A percentile compares a stretch with the other conserved stretches of the same genome.
Evolutionary conservation across 257 asterid species (phyloP).

Genomic region (Ajuga chamaepitys): DNA sequence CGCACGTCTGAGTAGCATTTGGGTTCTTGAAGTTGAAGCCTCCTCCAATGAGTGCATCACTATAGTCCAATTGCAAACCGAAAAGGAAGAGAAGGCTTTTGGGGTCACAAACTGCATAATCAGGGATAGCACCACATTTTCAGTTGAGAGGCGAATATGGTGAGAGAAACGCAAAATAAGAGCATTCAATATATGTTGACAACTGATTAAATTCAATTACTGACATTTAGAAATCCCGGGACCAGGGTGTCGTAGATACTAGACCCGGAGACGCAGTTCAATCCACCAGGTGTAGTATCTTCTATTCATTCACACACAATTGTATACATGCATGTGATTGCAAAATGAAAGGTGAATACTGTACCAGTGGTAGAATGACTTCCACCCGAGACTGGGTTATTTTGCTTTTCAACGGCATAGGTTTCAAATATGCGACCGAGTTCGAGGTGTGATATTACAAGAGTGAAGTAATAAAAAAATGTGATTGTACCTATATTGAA

Average conservation of each 20-base stretch:
- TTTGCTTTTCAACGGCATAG: neutral
- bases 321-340: too few relatives aligned
- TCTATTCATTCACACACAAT: too few relatives aligned
- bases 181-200: neutral
- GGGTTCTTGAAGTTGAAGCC: constrained; percentile 92
- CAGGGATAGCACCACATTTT: neutral
- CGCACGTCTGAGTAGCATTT: constrained; percentile 88
- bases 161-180: neutral
- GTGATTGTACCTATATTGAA: constrained; percentile 57
- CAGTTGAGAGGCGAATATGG: neutral
- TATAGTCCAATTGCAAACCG: constrained; percentile 91
- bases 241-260: too few relatives aligned
- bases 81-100: constrained; percentile 79
- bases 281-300: too few relatives aligned
- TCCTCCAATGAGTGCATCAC: constrained; percentile 95
- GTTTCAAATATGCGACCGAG: neutral
- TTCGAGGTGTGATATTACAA: neutral
- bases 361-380: too few relatives aligned
- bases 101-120: constrained; percentile 80
- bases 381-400: neutral
- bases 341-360: too few relatives aligned
- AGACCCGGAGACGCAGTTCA: too few relatives aligned
- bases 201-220: too few relatives aligned
- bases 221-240: too few relatives aligned
- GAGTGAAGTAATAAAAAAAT: neutral